Base-by-base conservation (phyloP, 2,329 filamentous ascomycete genomes). In the Coleophoma eucalyptorum region DNA sequence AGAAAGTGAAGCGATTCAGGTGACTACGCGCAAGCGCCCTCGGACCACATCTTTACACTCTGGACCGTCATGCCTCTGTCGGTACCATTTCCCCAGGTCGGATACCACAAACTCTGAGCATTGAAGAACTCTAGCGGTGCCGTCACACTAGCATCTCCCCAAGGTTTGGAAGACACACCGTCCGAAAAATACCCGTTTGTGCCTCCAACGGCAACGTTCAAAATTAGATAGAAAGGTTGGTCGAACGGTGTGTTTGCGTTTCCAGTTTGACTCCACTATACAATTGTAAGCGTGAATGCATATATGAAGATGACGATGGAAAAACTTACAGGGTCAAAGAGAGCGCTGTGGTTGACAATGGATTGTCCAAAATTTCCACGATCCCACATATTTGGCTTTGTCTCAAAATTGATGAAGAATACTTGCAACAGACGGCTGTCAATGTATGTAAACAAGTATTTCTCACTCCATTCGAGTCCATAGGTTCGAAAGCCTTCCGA, bases 361-460 rank as follows among this genome's bases (percentile, higher is more conserved):
- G 62, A 57, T 19, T 65, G 63, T 8, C 44, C 33, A 53, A 77
- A 78, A 32, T 68, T 57, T 11, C 75, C 76, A 15, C 69, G 63
- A n/a, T 67, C 58, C 62, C 68, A 76, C 51, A 59, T 56, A 6
- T 46, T 50, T 2, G 51, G 46, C 2, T 45, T 46, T n/a, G 40
- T 48, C 13, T 46, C 40, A 51, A 75, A 69, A 18, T 54, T 50
- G 46, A 52, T 56, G 26, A 50, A 58, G 54, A 73, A 71, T 13
- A 65, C 65, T 52, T 72, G 69, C 57, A 72, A 66, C 18, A 65
- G 61, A 15, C 70, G 68, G 56, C 65, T 70, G 60, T 80, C 74
- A 35, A 80, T 63, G 59, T 76, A 81, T 21, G 75, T 78, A 65
- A 75, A 80, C 16, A 81, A 66, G 63, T 79, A 79, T 40, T 74